A percentile compares a stretch with the other conserved stretches of the same genome.
Conservation (phyloP, 2,329 filamentous ascomycete genomes). For the Fusarium sambucinum region DNA sequence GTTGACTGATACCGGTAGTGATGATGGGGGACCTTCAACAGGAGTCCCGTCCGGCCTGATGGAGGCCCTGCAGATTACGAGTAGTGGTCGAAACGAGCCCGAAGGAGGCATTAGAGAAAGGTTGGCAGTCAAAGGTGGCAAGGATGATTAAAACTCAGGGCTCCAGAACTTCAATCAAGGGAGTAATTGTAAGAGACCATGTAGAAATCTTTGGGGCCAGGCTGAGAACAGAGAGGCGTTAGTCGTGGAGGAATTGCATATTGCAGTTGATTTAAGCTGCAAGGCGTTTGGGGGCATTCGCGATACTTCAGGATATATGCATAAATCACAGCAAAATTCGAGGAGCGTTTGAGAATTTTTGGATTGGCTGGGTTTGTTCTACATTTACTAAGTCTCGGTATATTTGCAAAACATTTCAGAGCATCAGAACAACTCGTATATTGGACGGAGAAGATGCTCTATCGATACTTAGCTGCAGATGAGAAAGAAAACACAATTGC, state of each 20-base stretch:
- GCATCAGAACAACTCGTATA: background rate
- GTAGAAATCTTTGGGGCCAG: constrained; percentile 12
- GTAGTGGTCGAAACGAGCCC: constrained; percentile 56
- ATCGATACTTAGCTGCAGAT: background rate
- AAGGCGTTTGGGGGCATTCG: constrained; percentile 43
- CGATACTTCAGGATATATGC: constrained; percentile 41
- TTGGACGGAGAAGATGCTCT: background rate
- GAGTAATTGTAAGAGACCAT: background rate
- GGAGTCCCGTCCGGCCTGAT: constrained; percentile 47
- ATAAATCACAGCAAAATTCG: constrained; percentile 30
- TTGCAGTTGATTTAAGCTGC: constrained; percentile 39
- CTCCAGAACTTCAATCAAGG: background rate
- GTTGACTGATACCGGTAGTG: constrained; percentile 71
- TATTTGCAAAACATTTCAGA: background rate
- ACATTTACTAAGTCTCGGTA: background rate
- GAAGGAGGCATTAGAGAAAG: constrained; percentile 56
- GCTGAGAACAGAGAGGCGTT: constrained; percentile 28
- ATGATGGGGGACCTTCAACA: constrained; percentile 60
- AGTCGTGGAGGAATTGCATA: constrained; percentile 36
- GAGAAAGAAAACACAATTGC: background rate
- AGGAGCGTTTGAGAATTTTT: constrained; percentile 12
- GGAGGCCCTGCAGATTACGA: constrained; percentile 48
- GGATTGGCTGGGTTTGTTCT: background rate
- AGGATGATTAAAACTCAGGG: constrained; percentile 28
- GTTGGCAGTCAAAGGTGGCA: constrained; percentile 53